phyloP scores from a whole-genome alignment of 78 protist genomes.

The Dictyostelium discoideum region DNA sequence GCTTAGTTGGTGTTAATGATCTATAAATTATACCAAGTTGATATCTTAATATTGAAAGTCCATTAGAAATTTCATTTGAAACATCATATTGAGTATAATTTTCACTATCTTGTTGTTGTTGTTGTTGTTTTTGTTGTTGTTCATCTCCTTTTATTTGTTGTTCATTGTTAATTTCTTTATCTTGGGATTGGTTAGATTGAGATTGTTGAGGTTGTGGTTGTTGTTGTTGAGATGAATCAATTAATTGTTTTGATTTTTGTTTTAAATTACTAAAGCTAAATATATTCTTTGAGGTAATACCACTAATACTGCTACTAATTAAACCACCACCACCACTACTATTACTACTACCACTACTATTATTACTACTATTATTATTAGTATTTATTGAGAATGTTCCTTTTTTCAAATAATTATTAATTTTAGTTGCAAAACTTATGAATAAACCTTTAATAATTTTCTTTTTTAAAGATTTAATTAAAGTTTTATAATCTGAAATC shows the following conservation, averaged over 20 bases:
- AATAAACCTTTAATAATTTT: slow-evolving; percentile 22
- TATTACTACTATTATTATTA: not conserved
- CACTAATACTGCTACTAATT: not conserved
- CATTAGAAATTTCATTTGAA: slow-evolving; percentile 49
- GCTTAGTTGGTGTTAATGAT: not conserved
- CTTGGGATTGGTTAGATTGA: not conserved
- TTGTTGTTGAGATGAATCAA: not conserved
- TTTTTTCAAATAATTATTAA: slow-evolving; percentile 7
- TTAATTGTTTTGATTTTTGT: not conserved
- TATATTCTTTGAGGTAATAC: not conserved
- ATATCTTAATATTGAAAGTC: slow-evolving; percentile 38
- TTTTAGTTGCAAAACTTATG: not conserved
- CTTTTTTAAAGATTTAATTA: slow-evolving; percentile 28
- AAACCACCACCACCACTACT: not conserved
- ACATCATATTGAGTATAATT: not conserved
- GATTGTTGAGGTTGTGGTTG: not conserved
- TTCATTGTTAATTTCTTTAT: not conserved
- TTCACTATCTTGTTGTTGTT: not conserved
- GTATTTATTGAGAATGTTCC: not conserved
- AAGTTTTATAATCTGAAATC: slow-evolving; percentile 7
- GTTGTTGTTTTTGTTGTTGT: not conserved
- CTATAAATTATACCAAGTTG: slow-evolving; percentile 31
- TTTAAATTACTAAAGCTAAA: slow-evolving; percentile 1
- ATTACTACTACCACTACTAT: not conserved
- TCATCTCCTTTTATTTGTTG: slow-evolving; percentile 8